Percentiles rank a stretch among this genome's conserved stretches.
These are phyloP conservation scores for Peronospora destructor DNA, from an alignment of 352 stramenopile species.

Conservation along the genomic window DNA sequence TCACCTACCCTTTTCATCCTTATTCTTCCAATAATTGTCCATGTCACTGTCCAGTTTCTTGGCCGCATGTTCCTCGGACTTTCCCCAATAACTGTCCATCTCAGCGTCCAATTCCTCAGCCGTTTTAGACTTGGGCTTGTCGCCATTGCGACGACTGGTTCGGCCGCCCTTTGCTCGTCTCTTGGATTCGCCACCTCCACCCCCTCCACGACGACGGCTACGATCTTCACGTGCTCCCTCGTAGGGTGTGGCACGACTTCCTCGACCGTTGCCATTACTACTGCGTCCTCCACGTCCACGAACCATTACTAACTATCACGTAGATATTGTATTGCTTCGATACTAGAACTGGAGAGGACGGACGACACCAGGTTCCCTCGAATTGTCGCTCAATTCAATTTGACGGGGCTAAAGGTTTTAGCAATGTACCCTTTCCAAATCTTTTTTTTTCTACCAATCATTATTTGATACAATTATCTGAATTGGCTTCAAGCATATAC, in stretches of 20 bases:
- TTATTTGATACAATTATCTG: background rate
- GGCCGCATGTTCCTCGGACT: slow-evolving; percentile 72
- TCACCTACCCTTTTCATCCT: slow-evolving; percentile 43
- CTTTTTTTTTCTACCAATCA: background rate
- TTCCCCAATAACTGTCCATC: slow-evolving; percentile 86
- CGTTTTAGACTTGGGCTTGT: slow-evolving; percentile 68
- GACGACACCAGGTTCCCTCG: slow-evolving; percentile 4
- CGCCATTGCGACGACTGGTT: slow-evolving; percentile 15
- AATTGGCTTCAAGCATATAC: too few species aligned
- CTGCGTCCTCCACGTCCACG: slow-evolving; percentile 32
- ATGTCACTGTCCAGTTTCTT: slow-evolving; percentile 84
- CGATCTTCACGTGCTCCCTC: slow-evolving; percentile 30
- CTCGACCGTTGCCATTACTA: slow-evolving; percentile 8
- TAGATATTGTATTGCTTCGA: too few species aligned
- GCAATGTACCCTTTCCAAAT: too few species aligned
- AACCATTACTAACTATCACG: slow-evolving; percentile 20
- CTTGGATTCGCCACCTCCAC: slow-evolving; percentile 10
- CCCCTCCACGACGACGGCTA: slow-evolving; percentile 22
- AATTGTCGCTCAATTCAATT: slow-evolving; percentile 4
- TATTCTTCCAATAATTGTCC: slow-evolving; percentile 87
- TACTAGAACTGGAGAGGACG: too few species aligned
- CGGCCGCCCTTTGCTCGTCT: slow-evolving; percentile 22
- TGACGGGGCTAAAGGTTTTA: background rate
- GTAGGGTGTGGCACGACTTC: slow-evolving; percentile 39
- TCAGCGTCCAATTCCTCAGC: slow-evolving; percentile 76